These are phyloP conservation scores for Fusarium chlamydosporum DNA, from an alignment of 2,329 filamentous ascomycete genomes.

Conservation along the genomic window DNA sequence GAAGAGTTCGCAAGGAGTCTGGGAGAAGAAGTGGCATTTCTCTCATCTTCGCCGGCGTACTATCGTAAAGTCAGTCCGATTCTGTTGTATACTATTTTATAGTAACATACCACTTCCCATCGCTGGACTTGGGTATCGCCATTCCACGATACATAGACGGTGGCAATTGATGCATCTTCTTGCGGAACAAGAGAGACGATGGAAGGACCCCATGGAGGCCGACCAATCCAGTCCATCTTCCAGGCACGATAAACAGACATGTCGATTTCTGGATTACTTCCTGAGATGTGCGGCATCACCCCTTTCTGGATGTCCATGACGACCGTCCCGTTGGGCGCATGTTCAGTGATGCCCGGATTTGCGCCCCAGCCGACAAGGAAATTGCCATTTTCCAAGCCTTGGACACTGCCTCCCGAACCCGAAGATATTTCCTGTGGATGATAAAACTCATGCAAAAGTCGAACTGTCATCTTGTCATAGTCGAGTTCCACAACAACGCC, in stretches of 20 bases:
- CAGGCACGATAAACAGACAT: constrained; percentile 48
- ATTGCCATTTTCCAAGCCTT: constrained; percentile 67
- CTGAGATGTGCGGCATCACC: constrained; percentile 59
- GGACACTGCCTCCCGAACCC: constrained; percentile 65
- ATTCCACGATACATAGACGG: constrained; percentile 50
- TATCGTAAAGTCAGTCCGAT: constrained; percentile 16
- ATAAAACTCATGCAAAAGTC: constrained; percentile 63
- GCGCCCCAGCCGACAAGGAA: constrained; percentile 71
- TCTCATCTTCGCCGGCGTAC: constrained; percentile 40
- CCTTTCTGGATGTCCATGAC: constrained; percentile 59
- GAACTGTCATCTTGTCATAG: constrained; percentile 62
- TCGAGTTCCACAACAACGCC: constrained; percentile 59
- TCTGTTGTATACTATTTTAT: neutral
- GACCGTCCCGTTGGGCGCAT: constrained; percentile 48
- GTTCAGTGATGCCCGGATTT: constrained; percentile 63
- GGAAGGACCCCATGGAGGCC: constrained; percentile 47
- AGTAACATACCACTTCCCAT: constrained; percentile 45
- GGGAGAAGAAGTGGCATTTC: constrained; percentile 31
- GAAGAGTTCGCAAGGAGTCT: constrained; percentile 41
- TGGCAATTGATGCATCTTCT: constrained; percentile 28
- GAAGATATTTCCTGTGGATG: constrained; percentile 65
- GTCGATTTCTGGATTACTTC: constrained; percentile 20
- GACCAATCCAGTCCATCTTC: constrained; percentile 49
- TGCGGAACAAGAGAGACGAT: constrained; percentile 35
- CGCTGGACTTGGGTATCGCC: constrained; percentile 46